These are phyloP conservation scores for Neopestalotiopsis rosae DNA, from an alignment of 2,329 filamentous ascomycete species.

Conservation along the genomic window DNA sequence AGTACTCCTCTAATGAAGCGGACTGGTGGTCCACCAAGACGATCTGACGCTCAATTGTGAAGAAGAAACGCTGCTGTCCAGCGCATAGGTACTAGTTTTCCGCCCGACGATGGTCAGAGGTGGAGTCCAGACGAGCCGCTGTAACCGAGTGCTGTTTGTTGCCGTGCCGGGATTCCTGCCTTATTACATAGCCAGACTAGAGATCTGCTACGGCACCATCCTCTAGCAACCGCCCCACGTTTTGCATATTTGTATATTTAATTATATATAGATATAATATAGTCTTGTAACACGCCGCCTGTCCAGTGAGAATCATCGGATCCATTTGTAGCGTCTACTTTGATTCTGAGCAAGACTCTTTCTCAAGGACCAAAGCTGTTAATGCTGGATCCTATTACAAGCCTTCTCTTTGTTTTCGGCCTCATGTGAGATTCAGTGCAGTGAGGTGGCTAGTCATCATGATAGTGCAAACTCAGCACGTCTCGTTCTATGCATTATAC, in stretches of 20 bases:
- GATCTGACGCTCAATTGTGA: background rate
- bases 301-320: background rate
- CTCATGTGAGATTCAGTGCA: background rate
- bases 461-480: background rate
- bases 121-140: background rate
- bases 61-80: background rate
- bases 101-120: background rate
- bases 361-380: no score
- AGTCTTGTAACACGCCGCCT: background rate
- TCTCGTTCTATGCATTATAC: background rate
- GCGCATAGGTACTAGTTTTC: background rate
- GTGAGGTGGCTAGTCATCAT: background rate
- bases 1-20: background rate
- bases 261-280: background rate
- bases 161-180: background rate
- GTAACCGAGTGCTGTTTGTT: background rate
- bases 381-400: background rate
- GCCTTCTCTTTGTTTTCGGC: background rate
- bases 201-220: background rate
- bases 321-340: background rate
- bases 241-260: background rate
- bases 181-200: background rate
- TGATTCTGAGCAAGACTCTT: no score
- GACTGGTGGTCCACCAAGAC: background rate
- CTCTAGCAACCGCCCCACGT: background rate